phyloP scores from a whole-genome alignment of 228 moss, liverwort and hornwort genomes.

The Sphagnum fallax region DNA sequence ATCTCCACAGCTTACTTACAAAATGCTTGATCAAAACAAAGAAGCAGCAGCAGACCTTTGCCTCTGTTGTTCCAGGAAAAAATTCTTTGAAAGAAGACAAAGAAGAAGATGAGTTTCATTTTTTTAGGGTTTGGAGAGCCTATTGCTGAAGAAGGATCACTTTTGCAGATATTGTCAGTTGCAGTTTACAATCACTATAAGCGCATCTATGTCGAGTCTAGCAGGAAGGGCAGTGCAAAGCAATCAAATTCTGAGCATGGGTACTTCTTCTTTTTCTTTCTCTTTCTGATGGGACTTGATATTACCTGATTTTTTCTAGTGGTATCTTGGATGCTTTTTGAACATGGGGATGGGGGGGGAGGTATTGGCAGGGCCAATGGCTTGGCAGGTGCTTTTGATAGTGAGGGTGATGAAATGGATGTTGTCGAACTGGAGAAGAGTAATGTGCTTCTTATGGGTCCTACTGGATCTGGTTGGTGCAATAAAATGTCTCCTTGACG shows the following conservation, averaged over 20 bases:
- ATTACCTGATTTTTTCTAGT: background rate
- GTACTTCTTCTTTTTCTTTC: too few relatives aligned
- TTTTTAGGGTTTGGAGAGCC: background rate
- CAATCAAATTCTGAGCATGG: constrained; percentile 11
- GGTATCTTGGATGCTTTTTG: background rate
- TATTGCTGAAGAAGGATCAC: constrained; percentile 4
- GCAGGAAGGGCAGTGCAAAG: constrained; percentile 66
- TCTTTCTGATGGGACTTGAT: too few relatives aligned
- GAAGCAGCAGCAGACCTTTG: background rate
- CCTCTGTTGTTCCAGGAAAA: background rate
- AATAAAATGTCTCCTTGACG: background rate
- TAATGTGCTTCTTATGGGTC: constrained; percentile 95
- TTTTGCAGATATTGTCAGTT: constrained; percentile 77
- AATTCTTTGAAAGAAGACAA: too few relatives aligned
- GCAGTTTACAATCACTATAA: constrained; percentile 98
- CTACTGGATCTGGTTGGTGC: constrained; percentile 86
- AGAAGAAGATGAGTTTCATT: too few relatives aligned
- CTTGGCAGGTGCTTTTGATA: constrained; percentile 36
- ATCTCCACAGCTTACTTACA: too few relatives aligned
- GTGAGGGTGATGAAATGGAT: constrained; percentile 64
- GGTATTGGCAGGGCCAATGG: constrained; percentile 47
- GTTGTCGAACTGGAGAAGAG: constrained; percentile 90
- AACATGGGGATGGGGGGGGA: background rate
- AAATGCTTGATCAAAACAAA: background rate
- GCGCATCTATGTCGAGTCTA: constrained; percentile 80